Base-by-base conservation (phyloP, 2,329 filamentous ascomycete species). In the Hypoxylon sp. region DNA sequence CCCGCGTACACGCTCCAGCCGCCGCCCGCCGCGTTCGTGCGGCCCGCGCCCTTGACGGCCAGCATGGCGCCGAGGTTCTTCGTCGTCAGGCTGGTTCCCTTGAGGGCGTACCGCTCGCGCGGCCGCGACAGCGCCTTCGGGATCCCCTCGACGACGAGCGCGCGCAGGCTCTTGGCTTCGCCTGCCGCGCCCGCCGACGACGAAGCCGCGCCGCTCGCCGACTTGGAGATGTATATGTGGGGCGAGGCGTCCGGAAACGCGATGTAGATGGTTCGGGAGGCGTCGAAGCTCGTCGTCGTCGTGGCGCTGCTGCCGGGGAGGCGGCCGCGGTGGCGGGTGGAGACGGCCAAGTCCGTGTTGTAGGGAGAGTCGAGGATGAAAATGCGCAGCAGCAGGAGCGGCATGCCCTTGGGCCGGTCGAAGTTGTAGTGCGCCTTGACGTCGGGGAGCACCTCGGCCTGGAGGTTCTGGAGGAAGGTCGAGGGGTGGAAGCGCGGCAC, bases 401-500 rank as follows among this genome's bases (percentile, higher is more conserved):
- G 87, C n/a, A 91, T 81, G 1, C 84, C 82, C 55, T 85, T 82
- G 55, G 91, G 89, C n/a, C 89, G 86, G 68, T 91, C 88, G 63
- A 95, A 86, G 70, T 92, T 89, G 76, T 92, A 95, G 77, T 96
- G 91, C 4, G 91, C 91, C 76, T 95, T 96, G 70, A 94, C 86
- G 61, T 95, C 85, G 1, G 92, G 91, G 1, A 92, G 82, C 17
- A 93, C 85, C 72, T 94, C 89, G 41, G 83, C 82, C 69, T 94
- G 90, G 1, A 97, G 85, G 68, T 89, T 90, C 67, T 87, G 86
- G 37, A 96, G 81, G 75, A 97, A 97, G 0, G 90, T 91, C 4
- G 91, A 87, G 0, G 92, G 90, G 72, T 96, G 91, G 71, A 95
- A 92, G 15, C 90, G 88, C 10, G 92, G 92, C 50, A 89, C 79